phyloP scores from a whole-genome alignment of 2,329 filamentous ascomycete species.

The Botrytis byssoidea region DNA sequence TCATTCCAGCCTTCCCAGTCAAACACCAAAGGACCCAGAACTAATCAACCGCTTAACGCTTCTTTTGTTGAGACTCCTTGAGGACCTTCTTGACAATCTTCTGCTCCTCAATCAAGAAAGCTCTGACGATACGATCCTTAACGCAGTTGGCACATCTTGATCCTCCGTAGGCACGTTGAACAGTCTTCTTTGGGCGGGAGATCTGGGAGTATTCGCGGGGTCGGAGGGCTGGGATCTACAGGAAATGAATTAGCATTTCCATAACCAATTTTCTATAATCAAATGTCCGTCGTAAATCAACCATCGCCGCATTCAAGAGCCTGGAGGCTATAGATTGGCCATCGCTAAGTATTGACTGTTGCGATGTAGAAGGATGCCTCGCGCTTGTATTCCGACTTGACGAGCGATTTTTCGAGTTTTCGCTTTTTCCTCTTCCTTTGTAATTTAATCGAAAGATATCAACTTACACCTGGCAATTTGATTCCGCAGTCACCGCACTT shows the following conservation, averaged over 20 bases:
- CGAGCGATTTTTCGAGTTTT: neutral
- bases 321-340: neutral
- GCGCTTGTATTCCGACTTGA: neutral
- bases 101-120: conserved; percentile 99
- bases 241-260: conserved; percentile 34
- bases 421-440: neutral
- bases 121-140: conserved; percentile 94
- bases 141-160: conserved; percentile 99
- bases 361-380: too few species aligned
- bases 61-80: conserved; percentile 86
- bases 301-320: neutral
- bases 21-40: conserved; percentile 39
- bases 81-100: conserved; percentile 99
- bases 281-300: neutral
- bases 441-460: conserved; percentile 18
- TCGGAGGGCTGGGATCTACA: conserved; percentile 88
- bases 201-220: conserved; percentile 96
- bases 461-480: conserved; percentile 96
- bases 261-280: neutral
- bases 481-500: conserved; percentile 99
- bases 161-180: conserved; percentile 96
- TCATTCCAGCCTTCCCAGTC: conserved; percentile 39
- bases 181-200: conserved; percentile 99
- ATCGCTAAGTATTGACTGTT: neutral
- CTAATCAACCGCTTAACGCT: conserved; percentile 35